phyloP scores from a whole-genome alignment of 148 eudicot species.

The Selenicereus undatus region DNA sequence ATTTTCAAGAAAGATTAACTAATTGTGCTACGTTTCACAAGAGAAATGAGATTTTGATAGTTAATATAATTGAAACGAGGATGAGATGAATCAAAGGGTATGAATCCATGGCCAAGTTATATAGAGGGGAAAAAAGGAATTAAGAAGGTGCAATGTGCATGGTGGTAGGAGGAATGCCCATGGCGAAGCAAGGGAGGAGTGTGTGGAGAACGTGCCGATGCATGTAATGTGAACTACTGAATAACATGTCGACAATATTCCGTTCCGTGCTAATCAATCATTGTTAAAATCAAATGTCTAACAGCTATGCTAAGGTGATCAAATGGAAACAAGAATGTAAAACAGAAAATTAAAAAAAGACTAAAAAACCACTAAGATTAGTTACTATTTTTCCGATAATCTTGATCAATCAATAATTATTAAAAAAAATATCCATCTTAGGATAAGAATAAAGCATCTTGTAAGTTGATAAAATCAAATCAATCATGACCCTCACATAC shows the following conservation, averaged over 20 bases:
- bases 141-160: not conserved
- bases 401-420: too few species aligned
- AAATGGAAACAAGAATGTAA: too few species aligned
- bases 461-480: too few species aligned
- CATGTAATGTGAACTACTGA: not conserved
- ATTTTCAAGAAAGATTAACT: not conserved
- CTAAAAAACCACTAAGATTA: too few species aligned
- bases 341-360: too few species aligned
- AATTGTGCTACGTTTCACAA: not conserved
- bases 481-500: too few species aligned
- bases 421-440: too few species aligned
- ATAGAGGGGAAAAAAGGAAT: not conserved
- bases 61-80: not conserved
- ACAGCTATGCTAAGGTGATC: too few species aligned
- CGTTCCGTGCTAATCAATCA: too few species aligned
- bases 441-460: too few species aligned
- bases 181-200: not conserved
- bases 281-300: too few species aligned
- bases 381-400: too few species aligned
- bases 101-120: not conserved
- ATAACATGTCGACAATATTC: not conserved
- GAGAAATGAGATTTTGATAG: not conserved
- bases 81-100: not conserved
- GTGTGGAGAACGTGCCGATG: not conserved
- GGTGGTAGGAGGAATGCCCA: not conserved